Evolutionary conservation across 768 basidiomycete species (phyloP), one percentile per base, ranked within the genome.

Genomic region (Hypsizygus marmoreus): DNA sequence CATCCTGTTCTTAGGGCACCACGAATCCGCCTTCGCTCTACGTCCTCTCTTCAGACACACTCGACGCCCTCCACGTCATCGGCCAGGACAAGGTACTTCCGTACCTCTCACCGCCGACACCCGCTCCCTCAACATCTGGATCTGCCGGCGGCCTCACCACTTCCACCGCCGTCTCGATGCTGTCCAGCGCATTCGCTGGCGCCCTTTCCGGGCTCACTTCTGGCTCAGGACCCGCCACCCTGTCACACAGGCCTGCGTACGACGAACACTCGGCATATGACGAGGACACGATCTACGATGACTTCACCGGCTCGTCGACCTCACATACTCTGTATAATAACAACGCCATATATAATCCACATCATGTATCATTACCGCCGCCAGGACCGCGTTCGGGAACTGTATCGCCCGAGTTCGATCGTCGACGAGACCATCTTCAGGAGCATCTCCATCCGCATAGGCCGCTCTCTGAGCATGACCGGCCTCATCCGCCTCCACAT

Each of bases 21-120:
- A 71, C 72, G 35, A 68, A 70, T 24, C 84, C 81, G 29, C 65
- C 76, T 7, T 66, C 71, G 17, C 66, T 88, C 39, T 76, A 79
- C 59, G 63, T 88, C 52, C 66, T 82, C 49, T 83, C 82, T 4
- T 62, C 83, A 16, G 64, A 64, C 40, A 80, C 80, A 23, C 76
- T 84, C 48, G 65, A 71, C 31, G 67, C 68, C 16, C 54, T 87
- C 54, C 71, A 75, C 59, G 74, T 67, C 54, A 73, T 88, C 45
- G 61, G 73, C 41, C 71, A 72, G 4, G 46, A 72, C 33, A 68
- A 68, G 16, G 72, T 84, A 44, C 66, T 73, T 41, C 60, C 76
- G 26, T 79, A 75, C 59, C 58, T 68, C 45, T 65, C 67, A 50
- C 67, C 67, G 59, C 52, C 60, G 45, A 49, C 45, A 34, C 49